Conservation (phyloP, 345 rosid species). For the Boechera retrofracta region DNA sequence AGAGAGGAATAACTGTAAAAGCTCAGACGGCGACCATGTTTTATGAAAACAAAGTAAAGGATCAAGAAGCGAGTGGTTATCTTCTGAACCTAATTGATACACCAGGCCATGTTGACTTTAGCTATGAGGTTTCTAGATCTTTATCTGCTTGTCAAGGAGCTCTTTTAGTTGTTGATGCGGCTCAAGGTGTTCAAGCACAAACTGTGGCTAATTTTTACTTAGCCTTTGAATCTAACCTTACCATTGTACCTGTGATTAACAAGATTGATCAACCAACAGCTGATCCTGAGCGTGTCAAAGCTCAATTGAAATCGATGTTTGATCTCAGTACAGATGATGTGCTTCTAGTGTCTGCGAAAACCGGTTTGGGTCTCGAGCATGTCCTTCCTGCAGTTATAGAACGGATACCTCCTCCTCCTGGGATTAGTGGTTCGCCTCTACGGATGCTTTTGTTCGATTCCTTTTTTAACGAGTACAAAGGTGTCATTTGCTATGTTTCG, state of each 20-base stretch:
- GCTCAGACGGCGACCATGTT: slow-evolving; percentile 99
- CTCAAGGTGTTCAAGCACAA: slow-evolving; percentile 99
- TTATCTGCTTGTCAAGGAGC: slow-evolving; percentile 99
- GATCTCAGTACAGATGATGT: slow-evolving; percentile 85
- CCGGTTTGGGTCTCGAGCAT: slow-evolving; percentile 88
- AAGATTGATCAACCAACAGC: slow-evolving; percentile 99
- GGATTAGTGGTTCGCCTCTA: slow-evolving; percentile 63
- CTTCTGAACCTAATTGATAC: slow-evolving; percentile 89
- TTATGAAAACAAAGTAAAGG: slow-evolving; percentile 47
- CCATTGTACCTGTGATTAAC: slow-evolving; percentile 85
- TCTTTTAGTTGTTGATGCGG: slow-evolving; percentile 96
- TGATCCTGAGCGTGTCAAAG: slow-evolving; percentile 97
- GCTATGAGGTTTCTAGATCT: slow-evolving; percentile 98
- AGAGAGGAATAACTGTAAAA: slow-evolving; percentile 97
- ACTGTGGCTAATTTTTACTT: slow-evolving; percentile 97
- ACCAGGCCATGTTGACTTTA: slow-evolving; percentile 98
- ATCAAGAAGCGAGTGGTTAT: slow-evolving; percentile 52
- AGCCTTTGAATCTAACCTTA: slow-evolving; percentile 85
- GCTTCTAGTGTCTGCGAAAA: slow-evolving; percentile 95
- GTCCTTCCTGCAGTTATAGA: slow-evolving; percentile 92
- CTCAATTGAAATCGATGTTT: slow-evolving; percentile 93
- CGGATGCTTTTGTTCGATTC: slow-evolving; percentile 96
- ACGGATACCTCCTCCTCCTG: slow-evolving; percentile 91
- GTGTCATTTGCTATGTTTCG: slow-evolving; percentile 95
- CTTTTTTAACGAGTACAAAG: slow-evolving; percentile 90